Evolutionary conservation across 2,329 filamentous ascomycete species (phyloP), one percentile per base, ranked within the genome.

Genomic region (Sclerotinia borealis): DNA sequence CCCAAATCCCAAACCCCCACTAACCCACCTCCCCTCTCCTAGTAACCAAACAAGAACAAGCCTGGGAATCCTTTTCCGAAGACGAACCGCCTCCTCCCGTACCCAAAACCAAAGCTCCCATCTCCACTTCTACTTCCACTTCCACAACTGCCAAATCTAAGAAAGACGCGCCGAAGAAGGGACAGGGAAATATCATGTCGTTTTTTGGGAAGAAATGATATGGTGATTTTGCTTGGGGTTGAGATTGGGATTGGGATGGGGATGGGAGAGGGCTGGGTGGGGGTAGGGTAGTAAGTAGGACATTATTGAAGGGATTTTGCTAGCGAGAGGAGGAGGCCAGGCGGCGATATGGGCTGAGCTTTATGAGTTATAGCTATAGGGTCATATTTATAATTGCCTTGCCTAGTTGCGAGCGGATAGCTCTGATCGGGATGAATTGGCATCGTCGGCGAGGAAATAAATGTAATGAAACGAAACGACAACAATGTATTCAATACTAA

Each of bases 21-120:
- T 62, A 39, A 62, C 5, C 29, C 25, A 17, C 9, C 10, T 13
- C 19, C 6, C 70, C 11, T 10, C 10, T 13, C 19, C 6, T 70
- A 95, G 93, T 96, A 37, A 96, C 92, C 2, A 89, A 88, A 68
- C 90, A 96, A 76, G 92, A 96, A 72, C 78, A 84, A 0, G 88
- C 83, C 0, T 97, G 93, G 93, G 93, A 97, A 75, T 93, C 90
- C 0, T 96, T 96, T 78, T 96, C 92, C 0, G 93, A 97, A 74
- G 92, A 96, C 67, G 92, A 96, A 68, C 84, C n/a, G n/a, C n/a
- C 87, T 27, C 76, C 78, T 10, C 80, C 83, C 71, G 72, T 79
- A 13, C 52, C 54, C 13, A 88, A 85, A 72, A 72, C 79, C 8
- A 88, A 85, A 65, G 67, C 76, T 59, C 69, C 51, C 71, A 69